Evolutionary conservation across 257 asterid genomes (phyloP), one percentile per base, ranked within the genome.

Genomic region (Cordia subcordata): DNA sequence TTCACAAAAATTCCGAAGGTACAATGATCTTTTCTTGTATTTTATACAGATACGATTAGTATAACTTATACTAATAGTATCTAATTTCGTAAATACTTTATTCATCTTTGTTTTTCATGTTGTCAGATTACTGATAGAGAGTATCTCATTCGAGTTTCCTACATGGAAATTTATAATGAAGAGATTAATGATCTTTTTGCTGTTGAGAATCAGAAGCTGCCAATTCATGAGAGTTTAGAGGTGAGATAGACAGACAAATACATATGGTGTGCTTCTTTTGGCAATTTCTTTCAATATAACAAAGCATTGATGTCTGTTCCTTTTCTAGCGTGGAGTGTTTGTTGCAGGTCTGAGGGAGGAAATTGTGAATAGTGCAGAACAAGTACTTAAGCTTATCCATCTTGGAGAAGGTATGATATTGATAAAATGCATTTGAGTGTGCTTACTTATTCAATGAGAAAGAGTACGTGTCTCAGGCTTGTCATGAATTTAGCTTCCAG

Each of bases 331-430:
- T 71, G 99, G 99, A 69, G 94, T 93, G 55, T 93, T 80, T 79
- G 99, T 93, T 69, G 94, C 99, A 20, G 99, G 99, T 18, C 94
- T 93, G 35, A 77, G 88, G 73, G 99, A 93, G 81, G 99, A 93
- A 75, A 86, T 93, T 17, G 96, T 93, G 52, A 93, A 77, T 69
- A 79, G 65, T 60, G 85, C 92, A 60, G 88, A 87, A 52, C 96
- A 93, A 85, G 97, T 93, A 69, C 94, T 93, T 65, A 64, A 76
- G 64, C 94, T 93, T 66, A 72, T 93, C 63, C 81, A 93, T 69
- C 81, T 68, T 42, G 99, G 99, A 78, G 99, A 93, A 93, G 99
- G 97, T 93, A 62, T 72, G 76, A 69, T 62, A 39, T 53, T 21
- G 47, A 54, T 58, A 60, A 52, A 64, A 60, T 57, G 27, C 60